Base-by-base conservation (phyloP, 257 asterid species). In the Galeopsis tetrahit region DNA sequence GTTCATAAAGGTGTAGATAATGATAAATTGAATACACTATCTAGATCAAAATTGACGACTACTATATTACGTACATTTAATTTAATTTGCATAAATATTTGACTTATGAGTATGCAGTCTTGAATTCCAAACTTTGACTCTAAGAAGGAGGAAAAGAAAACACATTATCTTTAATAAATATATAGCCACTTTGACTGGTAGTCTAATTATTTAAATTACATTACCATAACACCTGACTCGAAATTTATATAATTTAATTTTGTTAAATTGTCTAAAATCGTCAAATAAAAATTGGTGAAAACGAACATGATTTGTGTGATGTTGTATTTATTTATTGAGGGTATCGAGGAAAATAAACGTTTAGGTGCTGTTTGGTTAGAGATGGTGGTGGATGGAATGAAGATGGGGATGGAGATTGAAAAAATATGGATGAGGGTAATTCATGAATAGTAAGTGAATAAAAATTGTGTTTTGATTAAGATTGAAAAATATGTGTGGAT, bases 101-200 rank as follows among this genome's bases (percentile, higher is more conserved):
- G 74, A 66, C 69, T 74, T 34, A 5, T 15, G 17, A 57, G 69
- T 56, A 58, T 74, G 57, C 72, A 35, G 36, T 36, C 9, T 66
- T 74, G 63, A 67, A 52, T 53, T 65, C 51, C 66, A n/a, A 51
- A 63, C 46, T 63, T 62, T 51, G 76, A 62, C 62, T 14, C 3
- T n/a, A 14, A 59, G 13, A 15, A 4, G n/a, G 34, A 39, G 44
- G 43, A 56, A 71, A 60, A 31, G 10, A 70, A 43, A 58, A 57
- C 14, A 70, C 48, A 40, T 10, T 31, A 43, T 58, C 6, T 39
- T 32, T 10, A 56, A 66, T 51, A 69, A 21, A 32, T 59, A 15
- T 46, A 17, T 36, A 60, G 61, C 69, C 40, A 28, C 21, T 48
- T 48, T 61, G 62, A 61, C 63, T 49, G 53, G 48, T 46, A 3